phyloP scores from a whole-genome alignment of 2,329 filamentous ascomycete genomes.

The Colletotrichum magnum region DNA sequence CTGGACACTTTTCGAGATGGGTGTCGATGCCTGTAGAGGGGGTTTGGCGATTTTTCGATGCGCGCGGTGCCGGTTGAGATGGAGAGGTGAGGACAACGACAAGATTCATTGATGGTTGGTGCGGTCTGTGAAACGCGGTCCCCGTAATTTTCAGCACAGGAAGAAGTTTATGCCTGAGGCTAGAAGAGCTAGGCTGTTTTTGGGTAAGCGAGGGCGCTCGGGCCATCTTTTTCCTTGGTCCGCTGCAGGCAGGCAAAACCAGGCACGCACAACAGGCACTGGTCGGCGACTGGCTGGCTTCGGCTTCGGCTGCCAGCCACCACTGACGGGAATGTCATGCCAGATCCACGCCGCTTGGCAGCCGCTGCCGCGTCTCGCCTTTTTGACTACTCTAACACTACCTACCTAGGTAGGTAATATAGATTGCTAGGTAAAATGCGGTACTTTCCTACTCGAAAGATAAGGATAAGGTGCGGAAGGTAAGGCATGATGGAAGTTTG shows the following conservation, averaged over 20 bases:
- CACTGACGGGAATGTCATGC: slow-evolving; percentile 23
- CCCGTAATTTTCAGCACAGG: slow-evolving; percentile 62
- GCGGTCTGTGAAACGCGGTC: slow-evolving; percentile 53
- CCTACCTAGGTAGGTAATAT: too few species aligned
- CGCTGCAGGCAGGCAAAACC: slow-evolving; percentile 28
- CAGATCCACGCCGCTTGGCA: slow-evolving; percentile 38
- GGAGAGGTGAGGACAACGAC: slow-evolving; percentile 66
- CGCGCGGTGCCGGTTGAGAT: slow-evolving; percentile 68
- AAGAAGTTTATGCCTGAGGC: slow-evolving; percentile 46
- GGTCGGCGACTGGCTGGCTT: slow-evolving; percentile 25
- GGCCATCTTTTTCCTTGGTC: slow-evolving; percentile 25
- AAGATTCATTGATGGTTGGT: slow-evolving; percentile 65
- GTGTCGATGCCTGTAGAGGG: slow-evolving; percentile 71
- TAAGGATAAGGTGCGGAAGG: too few species aligned
- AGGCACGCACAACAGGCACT: slow-evolving; percentile 29
- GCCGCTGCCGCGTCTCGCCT: not conserved
- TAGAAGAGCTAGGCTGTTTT: slow-evolving; percentile 13
- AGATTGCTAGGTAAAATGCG: too few species aligned
- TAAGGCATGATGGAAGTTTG: too few species aligned
- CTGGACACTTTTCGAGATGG: slow-evolving; percentile 68
- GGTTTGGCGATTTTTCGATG: slow-evolving; percentile 74
- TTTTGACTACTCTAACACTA: not conserved
- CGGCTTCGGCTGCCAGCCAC: slow-evolving; percentile 12
- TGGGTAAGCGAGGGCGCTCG: slow-evolving; percentile 37
- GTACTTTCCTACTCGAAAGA: too few species aligned